phyloP scores from a whole-genome alignment of 2,329 filamentous ascomycete species.

The Aspergillus fructus region DNA sequence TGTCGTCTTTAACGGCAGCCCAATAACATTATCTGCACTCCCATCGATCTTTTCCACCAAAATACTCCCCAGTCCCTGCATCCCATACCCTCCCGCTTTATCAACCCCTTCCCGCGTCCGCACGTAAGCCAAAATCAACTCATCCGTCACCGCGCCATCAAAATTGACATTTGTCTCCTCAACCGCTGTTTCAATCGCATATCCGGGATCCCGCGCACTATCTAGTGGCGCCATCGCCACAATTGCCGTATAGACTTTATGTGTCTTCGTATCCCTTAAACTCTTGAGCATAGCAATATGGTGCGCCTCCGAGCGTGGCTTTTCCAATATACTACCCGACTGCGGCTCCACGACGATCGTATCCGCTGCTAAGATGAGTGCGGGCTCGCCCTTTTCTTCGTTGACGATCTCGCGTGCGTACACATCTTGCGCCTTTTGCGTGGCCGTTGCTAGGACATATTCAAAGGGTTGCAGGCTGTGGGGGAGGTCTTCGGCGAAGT shows the following conservation, averaged over 20 bases:
- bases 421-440: conserved; percentile 77
- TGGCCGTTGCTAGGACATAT: conserved; percentile 86
- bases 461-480: conserved; percentile 79
- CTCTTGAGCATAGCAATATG: conserved; percentile 81
- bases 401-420: conserved; percentile 61
- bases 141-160: conserved; percentile 71
- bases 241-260: conserved; percentile 84
- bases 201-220: conserved; percentile 80
- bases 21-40: conserved; percentile 89
- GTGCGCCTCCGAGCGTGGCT: conserved; percentile 76
- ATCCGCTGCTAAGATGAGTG: conserved; percentile 84
- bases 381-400: conserved; percentile 64
- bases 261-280: conserved; percentile 72
- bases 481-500: conserved; percentile 78
- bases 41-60: conserved; percentile 88
- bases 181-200: conserved; percentile 74
- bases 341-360: conserved; percentile 77
- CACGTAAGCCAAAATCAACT: conserved; percentile 70
- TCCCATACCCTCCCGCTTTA: conserved; percentile 93
- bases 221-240: conserved; percentile 79
- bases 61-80: conserved; percentile 85
- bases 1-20: conserved; percentile 75
- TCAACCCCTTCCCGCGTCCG: conserved; percentile 85
- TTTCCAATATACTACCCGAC: conserved; percentile 80
- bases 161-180: conserved; percentile 94